Evolutionary conservation across 305 asterid genomes (phyloP).

Genomic region (Fraxinus albicans): DNA sequence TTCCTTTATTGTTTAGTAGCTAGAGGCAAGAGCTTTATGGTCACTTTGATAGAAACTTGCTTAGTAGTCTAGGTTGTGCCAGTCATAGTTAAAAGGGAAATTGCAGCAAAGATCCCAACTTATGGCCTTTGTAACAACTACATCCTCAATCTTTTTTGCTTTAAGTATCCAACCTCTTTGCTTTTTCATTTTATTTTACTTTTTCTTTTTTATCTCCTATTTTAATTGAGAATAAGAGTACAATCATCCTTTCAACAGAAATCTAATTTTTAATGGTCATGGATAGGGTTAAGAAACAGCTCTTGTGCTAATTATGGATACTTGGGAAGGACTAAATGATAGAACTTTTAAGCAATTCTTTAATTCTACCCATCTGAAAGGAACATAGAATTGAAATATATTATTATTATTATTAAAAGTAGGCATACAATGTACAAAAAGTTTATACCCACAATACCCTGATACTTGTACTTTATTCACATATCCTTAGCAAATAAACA

Average conservation of each 20-base stretch:
- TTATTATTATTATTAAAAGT: background rate
- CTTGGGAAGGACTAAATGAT: background rate
- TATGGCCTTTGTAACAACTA: background rate
- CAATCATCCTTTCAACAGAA: background rate
- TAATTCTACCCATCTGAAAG: background rate
- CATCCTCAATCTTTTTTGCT: background rate
- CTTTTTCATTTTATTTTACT: background rate
- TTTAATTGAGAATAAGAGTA: background rate
- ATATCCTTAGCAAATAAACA: constrained; percentile 1
- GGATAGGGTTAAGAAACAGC: background rate
- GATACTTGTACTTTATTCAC: background rate
- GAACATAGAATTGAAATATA: background rate
- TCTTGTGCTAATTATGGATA: constrained; percentile 4
- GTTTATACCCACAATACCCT: background rate
- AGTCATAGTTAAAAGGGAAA: background rate
- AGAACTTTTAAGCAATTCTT: background rate
- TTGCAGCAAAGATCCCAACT: background rate
- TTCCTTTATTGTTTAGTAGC: background rate
- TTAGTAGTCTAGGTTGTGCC: constrained; percentile 1
- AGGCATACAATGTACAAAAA: background rate
- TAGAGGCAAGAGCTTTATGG: background rate
- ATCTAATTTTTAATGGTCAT: background rate
- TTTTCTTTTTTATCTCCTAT: background rate
- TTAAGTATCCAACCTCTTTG: background rate
- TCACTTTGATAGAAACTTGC: constrained; percentile 5